These are phyloP conservation scores for Magnolia changhungtana DNA, from an alignment of 164 flowering plant species.

Conservation along the genomic window DNA sequence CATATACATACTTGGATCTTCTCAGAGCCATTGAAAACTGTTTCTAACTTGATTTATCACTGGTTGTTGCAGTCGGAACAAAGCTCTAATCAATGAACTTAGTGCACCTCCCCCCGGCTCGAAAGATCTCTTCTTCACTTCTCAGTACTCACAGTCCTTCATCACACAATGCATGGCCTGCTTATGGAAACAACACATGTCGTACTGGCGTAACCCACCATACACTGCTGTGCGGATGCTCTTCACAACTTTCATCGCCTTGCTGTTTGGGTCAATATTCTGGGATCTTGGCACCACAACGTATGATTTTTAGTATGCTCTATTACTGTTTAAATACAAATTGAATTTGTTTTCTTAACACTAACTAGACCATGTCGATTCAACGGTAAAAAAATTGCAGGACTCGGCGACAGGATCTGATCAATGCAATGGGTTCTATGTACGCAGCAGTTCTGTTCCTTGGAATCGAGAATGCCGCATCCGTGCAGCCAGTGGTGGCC, in stretches of 20 bases:
- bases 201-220: slow-evolving; percentile 69
- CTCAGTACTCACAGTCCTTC: slow-evolving; percentile 47
- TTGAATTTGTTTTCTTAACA: background rate
- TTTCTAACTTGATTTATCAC: background rate
- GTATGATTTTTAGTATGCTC: slow-evolving; percentile 17
- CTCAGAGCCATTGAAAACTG: background rate
- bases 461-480: slow-evolving; percentile 23
- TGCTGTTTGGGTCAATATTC: slow-evolving; percentile 49
- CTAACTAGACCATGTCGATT: background rate
- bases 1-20: background rate
- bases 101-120: slow-evolving; percentile 34
- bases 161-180: slow-evolving; percentile 44
- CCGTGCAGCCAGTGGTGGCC: slow-evolving; percentile 42
- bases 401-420: slow-evolving; percentile 26
- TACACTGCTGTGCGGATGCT: slow-evolving; percentile 47
- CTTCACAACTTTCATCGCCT: slow-evolving; percentile 37
- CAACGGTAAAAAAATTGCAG: slow-evolving; percentile 14
- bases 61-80: slow-evolving; percentile 32
- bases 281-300: slow-evolving; percentile 46
- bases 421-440: slow-evolving; percentile 56
- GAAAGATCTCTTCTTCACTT: slow-evolving; percentile 37
- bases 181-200: slow-evolving; percentile 63
- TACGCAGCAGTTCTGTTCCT: slow-evolving; percentile 30
- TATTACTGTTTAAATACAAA: background rate
- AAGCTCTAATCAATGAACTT: slow-evolving; percentile 28